Conservation (phyloP, 768 basidiomycete species). For the Lentinus tigrinus region DNA sequence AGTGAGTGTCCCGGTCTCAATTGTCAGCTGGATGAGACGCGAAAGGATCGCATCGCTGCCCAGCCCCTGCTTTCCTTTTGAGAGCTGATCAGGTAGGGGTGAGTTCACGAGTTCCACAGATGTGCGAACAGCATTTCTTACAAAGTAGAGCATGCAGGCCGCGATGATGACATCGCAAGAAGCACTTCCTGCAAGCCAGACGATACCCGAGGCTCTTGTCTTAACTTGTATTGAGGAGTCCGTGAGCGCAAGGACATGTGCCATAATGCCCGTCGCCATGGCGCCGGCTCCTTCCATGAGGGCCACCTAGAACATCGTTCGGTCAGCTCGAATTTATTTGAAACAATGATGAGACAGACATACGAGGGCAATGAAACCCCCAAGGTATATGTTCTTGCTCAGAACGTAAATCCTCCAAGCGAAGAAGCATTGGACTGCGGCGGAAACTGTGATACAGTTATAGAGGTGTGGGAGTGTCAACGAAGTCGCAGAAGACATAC, state of each 20-base stretch:
- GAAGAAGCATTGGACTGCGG: slow-evolving; percentile 10
- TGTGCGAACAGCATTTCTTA: background rate
- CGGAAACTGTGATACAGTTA: background rate
- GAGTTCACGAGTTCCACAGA: background rate
- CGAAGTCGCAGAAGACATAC: background rate
- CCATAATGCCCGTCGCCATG: background rate
- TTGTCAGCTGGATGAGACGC: background rate
- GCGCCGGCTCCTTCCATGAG: background rate
- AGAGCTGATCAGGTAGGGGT: background rate
- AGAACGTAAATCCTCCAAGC: slow-evolving; percentile 11
- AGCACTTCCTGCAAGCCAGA: slow-evolving; percentile 3
- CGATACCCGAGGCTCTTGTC: background rate
- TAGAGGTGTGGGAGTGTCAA: background rate
- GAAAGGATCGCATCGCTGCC: background rate
- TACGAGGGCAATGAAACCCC: background rate
- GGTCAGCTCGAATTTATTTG: too few relatives aligned
- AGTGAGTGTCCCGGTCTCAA: slow-evolving; percentile 1
- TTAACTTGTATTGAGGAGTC: background rate
- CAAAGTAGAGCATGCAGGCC: background rate
- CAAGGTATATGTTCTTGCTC: background rate
- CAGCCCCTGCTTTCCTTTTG: background rate
- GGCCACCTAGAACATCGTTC: background rate
- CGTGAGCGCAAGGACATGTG: background rate
- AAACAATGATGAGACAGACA: background rate
- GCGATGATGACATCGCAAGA: slow-evolving; percentile 4